Base-by-base conservation (phyloP, 2,329 filamentous ascomycete genomes). In the Leptographium procerum region DNA sequence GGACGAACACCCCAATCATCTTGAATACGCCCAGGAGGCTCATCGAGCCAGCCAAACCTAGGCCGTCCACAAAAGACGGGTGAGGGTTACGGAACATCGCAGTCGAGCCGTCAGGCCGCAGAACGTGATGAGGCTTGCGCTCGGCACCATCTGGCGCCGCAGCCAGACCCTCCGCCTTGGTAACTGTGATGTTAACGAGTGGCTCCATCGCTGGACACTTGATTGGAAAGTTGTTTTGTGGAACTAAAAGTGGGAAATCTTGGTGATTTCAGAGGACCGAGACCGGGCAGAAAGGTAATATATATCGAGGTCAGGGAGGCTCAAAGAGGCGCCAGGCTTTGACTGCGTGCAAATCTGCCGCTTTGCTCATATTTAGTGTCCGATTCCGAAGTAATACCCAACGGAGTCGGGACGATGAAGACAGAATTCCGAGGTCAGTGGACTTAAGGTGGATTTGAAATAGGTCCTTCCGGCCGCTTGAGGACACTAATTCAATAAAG, bases 41-140 rank as follows among this genome's bases (percentile, higher is more conserved):
- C 34, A 58, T 22, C 3, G 33, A 4, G 45, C 57, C 59, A 2
- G 58, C 60, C 19, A 61, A 54, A 2, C 61, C 61, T 10, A 63
- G 54, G 3, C 61, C 65, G 58, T 68, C 64, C 36, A 61, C 61
- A 57, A 60, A 77, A 0, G 79, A 82, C n/a, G 76, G 73, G 56
- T 82, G 73, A 0, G 75, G 74, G 61, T 82, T 83, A 59, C 70
- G 69, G 66, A 82, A 83, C 60, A 72, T 72, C 52, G 72, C 65
- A 43, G 67, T 69, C 22, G 68, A 65, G 48, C 77, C 77, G 48
- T 69, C 62, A 55, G 68, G 69, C 48, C 69, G 65, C 59, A 74
- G 69, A 55, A 80, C 66, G 60, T 83, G 77, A 62, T 82, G 78
- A 24, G 76, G 69, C 58, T 76, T 75, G 26, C 69, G 64, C n/a